Base-by-base conservation (phyloP, 305 asterid genomes). In the Stenogyne calaminthoides region DNA sequence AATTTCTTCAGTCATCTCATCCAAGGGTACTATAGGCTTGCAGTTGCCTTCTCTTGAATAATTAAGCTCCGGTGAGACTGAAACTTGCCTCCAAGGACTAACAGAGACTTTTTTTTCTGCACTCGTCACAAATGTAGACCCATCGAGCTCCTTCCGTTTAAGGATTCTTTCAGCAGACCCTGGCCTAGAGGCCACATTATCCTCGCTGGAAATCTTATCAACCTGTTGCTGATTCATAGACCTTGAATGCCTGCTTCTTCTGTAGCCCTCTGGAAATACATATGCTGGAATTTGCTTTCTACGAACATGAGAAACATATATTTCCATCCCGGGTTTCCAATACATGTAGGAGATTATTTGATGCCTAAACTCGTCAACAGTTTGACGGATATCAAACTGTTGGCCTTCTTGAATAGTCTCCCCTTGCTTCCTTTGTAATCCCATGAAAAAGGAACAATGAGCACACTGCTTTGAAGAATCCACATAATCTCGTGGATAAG, bases 291-390 rank as follows among this genome's bases (percentile, higher is more conserved):
- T 85, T 79, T 89, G 95, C 85, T 86, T 95, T 80, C 97, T 82
- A 69, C 96, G 97, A 61, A 92, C 89, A 79, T 95, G 99, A 74
- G 90, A 90, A 49, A 95, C 96, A 25, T 82, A 86, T 55, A 95
- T 89, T 62, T 90, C 96, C 99, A 90, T 95, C 51, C 97, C 96
- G 1, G 96, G 97, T 64, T 85, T 92, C 98, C 98, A 90, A 84
- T 85, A 89, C 82, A 66, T 3, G 76, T 90, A 95, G n/a, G 84
- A 87, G 75, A 77, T 79, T 72, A 90, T 82, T 73, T 89, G 93
- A 80, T 84, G 96, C 82, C 89, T 88, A 80, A 95, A 95, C 76
- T 88, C 96, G 27, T 92, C 99, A 71, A 95, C 99, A 36, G 97
- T 90, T 73, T 76, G 86, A 40, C 99, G 96, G 40, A 95, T 90